phyloP scores from a whole-genome alignment of 306 rosid species.

The Quercus engelmannii region DNA sequence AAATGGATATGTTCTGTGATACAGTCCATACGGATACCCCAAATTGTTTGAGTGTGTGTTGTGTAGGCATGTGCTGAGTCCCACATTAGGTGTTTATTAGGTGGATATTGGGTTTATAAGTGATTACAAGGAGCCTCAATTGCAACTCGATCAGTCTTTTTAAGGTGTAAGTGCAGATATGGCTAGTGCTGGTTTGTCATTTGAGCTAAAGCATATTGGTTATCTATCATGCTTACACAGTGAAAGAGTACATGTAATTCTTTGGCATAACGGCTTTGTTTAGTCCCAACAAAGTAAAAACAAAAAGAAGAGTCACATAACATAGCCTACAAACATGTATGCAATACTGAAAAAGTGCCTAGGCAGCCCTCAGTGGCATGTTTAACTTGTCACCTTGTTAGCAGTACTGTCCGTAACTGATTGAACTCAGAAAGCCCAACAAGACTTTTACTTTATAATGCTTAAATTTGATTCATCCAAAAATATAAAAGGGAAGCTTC shows the following conservation, averaged over 20 bases:
- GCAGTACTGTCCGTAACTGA: background rate
- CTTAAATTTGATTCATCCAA: background rate
- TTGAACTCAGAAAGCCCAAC: background rate
- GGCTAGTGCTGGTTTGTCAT: too few species aligned
- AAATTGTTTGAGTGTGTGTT: too few species aligned
- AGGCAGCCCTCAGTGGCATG: background rate
- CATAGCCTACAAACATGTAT: background rate
- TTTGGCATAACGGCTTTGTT: slow-evolving; percentile 70
- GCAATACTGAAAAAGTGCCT: background rate
- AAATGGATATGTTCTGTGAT: too few species aligned
- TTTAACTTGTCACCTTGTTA: background rate
- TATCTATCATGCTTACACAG: too few species aligned
- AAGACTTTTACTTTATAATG: too few species aligned
- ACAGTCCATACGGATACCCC: too few species aligned
- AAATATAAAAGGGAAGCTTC: background rate
- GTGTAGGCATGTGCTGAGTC: too few species aligned
- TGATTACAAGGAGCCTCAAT: background rate
- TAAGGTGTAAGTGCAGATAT: too few species aligned
- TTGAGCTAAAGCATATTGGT: too few species aligned
- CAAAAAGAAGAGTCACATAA: slow-evolving; percentile 6
- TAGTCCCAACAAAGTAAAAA: slow-evolving; percentile 42
- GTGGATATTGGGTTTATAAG: too few species aligned
- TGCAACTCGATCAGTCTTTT: too few species aligned
- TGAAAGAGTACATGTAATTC: slow-evolving; percentile 21
- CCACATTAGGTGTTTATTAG: too few species aligned